These are phyloP conservation scores for Puccinia hordei DNA, from an alignment of 1,284 basidiomycete genomes.

Conservation along the genomic window DNA sequence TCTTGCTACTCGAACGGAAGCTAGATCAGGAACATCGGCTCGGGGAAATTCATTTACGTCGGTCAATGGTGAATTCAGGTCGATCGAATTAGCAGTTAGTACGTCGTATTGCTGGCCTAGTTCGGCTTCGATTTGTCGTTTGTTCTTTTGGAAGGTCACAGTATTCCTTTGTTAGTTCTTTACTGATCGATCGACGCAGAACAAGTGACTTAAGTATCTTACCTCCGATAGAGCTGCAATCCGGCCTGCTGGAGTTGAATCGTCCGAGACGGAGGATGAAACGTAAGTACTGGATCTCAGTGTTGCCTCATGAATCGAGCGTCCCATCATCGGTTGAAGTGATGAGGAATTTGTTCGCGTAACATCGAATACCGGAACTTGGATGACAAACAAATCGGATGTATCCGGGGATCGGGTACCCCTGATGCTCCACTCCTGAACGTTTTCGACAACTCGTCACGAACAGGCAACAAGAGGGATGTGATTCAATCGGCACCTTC, in stretches of 20 bases:
- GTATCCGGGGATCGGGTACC: no score
- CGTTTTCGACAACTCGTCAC: no score
- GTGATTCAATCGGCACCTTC: no score
- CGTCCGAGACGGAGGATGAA: not conserved
- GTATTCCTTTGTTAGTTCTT: not conserved
- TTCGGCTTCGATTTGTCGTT: slow-evolving; percentile 15
- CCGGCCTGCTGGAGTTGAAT: not conserved
- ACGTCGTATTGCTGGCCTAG: slow-evolving; percentile 21
- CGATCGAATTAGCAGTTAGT: slow-evolving; percentile 11
- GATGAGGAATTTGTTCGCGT: not conserved
- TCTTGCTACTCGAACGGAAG: slow-evolving; percentile 36
- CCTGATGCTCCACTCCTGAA: no score
- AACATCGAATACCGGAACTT: no score
- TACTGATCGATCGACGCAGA: not conserved
- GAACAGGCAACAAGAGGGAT: no score
- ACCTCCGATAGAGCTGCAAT: slow-evolving; percentile 1
- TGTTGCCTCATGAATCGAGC: slow-evolving; percentile 13
- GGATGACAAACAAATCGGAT: no score
- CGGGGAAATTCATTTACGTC: slow-evolving; percentile 37
- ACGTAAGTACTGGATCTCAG: not conserved
- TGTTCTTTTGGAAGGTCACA: not conserved
- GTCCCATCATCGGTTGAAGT: slow-evolving; percentile 13
- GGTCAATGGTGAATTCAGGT: slow-evolving; percentile 26
- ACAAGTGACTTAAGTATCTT: not conserved
- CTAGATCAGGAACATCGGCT: slow-evolving; percentile 43